A percentile compares a stretch with the other conserved stretches of the same genome.
These are phyloP conservation scores for Flaveria bidentis DNA, from an alignment of 129 eudicot species.

Conservation along the genomic window DNA sequence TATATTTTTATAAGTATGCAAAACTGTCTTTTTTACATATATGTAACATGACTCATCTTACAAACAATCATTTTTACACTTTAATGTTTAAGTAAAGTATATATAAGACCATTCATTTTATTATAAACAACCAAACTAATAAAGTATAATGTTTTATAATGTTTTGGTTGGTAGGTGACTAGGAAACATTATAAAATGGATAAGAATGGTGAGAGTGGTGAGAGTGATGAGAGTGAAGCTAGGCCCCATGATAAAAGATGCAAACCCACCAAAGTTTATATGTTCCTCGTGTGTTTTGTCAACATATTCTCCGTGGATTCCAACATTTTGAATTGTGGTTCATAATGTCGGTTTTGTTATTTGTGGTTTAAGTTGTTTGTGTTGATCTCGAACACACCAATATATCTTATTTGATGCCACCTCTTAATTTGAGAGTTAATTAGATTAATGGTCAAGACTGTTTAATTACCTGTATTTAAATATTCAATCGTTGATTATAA, in stretches of 20 bases:
- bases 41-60: not conserved
- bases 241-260: constrained; percentile 28
- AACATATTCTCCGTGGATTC: constrained; percentile 33
- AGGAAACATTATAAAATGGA: constrained; percentile 27
- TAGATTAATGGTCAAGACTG: too few species aligned
- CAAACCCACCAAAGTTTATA: constrained; percentile 23
- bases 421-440: not conserved
- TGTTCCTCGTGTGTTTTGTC: constrained; percentile 29
- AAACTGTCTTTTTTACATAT: not conserved
- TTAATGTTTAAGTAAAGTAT: not conserved
- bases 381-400: not conserved
- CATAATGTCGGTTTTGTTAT: constrained; percentile 24
- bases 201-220: constrained; percentile 38
- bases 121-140: not conserved
- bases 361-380: constrained; percentile 29
- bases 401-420: not conserved
- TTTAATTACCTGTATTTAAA: too few species aligned
- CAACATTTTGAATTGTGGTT: constrained; percentile 26
- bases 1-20: not conserved
- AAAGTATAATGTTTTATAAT: not conserved
- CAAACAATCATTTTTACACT: not conserved
- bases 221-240: constrained; percentile 27
- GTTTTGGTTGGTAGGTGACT: constrained; percentile 26
- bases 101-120: not conserved
- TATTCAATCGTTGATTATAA: too few species aligned